phyloP scores from a whole-genome alignment of 108 stramenopile genomes.

The Pseudonitzschia delicatissima region DNA sequence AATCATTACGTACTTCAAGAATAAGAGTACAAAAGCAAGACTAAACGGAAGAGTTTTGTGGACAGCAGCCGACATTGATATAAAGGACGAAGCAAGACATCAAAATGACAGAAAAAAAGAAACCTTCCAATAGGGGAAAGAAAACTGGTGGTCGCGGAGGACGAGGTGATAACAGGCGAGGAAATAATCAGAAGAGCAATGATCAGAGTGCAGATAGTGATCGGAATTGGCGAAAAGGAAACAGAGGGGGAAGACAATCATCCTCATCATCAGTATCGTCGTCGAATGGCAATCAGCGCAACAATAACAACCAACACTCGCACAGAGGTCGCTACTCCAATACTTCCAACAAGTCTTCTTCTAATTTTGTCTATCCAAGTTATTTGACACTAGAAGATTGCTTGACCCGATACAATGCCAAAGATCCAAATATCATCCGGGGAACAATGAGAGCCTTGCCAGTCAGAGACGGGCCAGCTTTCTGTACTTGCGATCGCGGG shows the following conservation, averaged over 20 bases:
- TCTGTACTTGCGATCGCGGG: slow-evolving; percentile 82
- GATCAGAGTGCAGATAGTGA: neutral
- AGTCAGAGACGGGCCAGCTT: slow-evolving; percentile 44
- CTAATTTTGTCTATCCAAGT: slow-evolving; percentile 34
- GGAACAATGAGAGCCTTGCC: slow-evolving; percentile 67
- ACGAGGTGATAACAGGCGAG: too few relatives aligned
- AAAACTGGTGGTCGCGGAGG: neutral
- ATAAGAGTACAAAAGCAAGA: too few relatives aligned
- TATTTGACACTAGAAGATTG: slow-evolving; percentile 42
- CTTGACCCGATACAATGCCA: slow-evolving; percentile 44
- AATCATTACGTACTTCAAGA: too few relatives aligned
- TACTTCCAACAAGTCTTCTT: neutral
- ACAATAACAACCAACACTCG: neutral
- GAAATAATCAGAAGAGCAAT: neutral
- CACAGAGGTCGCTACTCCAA: slow-evolving; percentile 16
- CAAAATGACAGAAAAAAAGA: slow-evolving; percentile 14
- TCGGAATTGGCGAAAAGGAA: neutral
- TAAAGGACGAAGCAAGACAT: too few relatives aligned
- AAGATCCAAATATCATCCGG: slow-evolving; percentile 55
- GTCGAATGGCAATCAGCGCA: neutral
- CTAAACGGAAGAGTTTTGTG: neutral
- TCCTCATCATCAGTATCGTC: neutral
- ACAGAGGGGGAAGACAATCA: neutral
- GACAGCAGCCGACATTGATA: too few relatives aligned
- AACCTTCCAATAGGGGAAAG: neutral